Evolutionary conservation across 2,329 filamentous ascomycete genomes (phyloP), one percentile per base, ranked within the genome.

Genomic region (Periconia digitata): DNA sequence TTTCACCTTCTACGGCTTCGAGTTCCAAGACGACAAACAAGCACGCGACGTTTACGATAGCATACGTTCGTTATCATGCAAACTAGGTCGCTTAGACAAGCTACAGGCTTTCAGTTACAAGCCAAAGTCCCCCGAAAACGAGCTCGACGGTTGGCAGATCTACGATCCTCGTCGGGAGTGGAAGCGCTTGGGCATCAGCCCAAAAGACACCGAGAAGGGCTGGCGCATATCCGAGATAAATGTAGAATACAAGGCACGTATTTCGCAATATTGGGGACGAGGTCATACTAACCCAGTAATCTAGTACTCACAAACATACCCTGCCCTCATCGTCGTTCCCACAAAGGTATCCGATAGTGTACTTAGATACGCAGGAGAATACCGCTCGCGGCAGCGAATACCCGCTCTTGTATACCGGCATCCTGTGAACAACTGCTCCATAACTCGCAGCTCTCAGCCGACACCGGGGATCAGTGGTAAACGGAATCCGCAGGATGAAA

Each of bases 181-280:
- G 73, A 83, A 84, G 55, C 84, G 94, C 20, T 87, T 96, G 74
- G 94, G 92, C 37, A 88, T 96, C 60, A 89, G 88, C 58, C 84
- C 85, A 44, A 92, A 95, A 71, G 84, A 84, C n/a, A 73, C 74
- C n/a, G 79, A 91, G 55, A 84, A 82, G 60, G 89, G 88, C 22
- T 99, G 94, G 94, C 85, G 94, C 53, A 84, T 99, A 67, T 92
- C 90, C 8, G 83, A 83, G 44, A 91, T 99, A 74, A 99, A 99
- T 72, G 77, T 83, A 44, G 90, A 96, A 72, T 97, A 96, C 68
- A 78, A 77, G 56, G 82, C 84, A 72, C 23, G 54, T 39, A 16
- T 35, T 32, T 38, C 23, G 27, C 40, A 21, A 39, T 7, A 17
- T 29, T 36, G 53, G 21, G 8, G 8, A 24, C 13, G 13, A 40